Percentiles rank a stretch among this genome's conserved stretches.
Evolutionary conservation across 305 asterid genomes (phyloP).

Genomic region (Ruellia speciosa): DNA sequence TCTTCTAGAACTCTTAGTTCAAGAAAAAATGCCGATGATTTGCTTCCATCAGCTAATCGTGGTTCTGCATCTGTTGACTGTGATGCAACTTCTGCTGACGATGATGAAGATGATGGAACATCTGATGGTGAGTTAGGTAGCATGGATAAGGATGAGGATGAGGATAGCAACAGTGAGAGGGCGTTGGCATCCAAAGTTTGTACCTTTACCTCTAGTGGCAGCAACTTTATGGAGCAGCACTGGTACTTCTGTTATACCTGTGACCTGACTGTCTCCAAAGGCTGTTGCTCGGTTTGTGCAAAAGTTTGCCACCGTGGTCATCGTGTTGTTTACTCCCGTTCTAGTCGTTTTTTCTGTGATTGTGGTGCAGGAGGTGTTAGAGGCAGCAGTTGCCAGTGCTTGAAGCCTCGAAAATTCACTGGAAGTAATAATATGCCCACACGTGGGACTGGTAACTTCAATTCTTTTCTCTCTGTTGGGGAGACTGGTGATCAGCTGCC

Average conservation of each 20-base stretch:
- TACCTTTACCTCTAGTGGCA: constrained; percentile 97
- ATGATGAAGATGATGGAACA: constrained; percentile 98
- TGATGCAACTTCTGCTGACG: constrained; percentile 95
- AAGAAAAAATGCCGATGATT: constrained; percentile 56
- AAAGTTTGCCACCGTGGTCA: constrained; percentile 99
- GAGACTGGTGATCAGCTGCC: constrained; percentile 82
- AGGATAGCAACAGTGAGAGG: constrained; percentile 83
- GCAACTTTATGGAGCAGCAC: constrained; percentile 99
- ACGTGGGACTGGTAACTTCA: constrained; percentile 57
- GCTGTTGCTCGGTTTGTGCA: constrained; percentile 98
- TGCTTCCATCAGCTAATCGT: constrained; percentile 66
- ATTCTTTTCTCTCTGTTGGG: constrained; percentile 69
- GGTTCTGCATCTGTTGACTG: constrained; percentile 70
- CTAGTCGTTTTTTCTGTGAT: constrained; percentile 97
- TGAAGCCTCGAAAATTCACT: constrained; percentile 86
- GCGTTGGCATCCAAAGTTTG: constrained; percentile 95
- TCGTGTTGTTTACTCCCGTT: constrained; percentile 97
- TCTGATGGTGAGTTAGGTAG: constrained; percentile 99
- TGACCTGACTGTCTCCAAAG: constrained; percentile 94
- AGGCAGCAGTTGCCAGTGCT: constrained; percentile 94
- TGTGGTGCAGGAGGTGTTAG: constrained; percentile 99
- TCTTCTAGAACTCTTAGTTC: constrained; percentile 62
- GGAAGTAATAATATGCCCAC: constrained; percentile 54
- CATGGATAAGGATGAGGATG: constrained; percentile 91
- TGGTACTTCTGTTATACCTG: constrained; percentile 99